A percentile compares a stretch with the other conserved stretches of the same genome.
These are phyloP conservation scores for Helianthus tuberosus DNA, from an alignment of 129 eudicot species.

Conservation along the genomic window DNA sequence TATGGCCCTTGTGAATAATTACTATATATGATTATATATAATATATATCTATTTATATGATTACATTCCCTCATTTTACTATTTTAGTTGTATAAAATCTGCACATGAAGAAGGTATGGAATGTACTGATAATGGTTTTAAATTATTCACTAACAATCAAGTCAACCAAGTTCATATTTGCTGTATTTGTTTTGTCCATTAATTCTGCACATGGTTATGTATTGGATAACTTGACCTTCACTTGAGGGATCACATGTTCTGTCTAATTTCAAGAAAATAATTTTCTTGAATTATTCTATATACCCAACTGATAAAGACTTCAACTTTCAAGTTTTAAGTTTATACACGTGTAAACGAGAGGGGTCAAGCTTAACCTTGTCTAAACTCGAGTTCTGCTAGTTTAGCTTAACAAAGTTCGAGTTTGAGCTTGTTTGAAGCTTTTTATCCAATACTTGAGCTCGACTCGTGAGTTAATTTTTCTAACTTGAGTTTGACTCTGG, in stretches of 20 bases:
- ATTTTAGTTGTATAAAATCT: slow-evolving; percentile 16
- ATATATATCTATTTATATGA: slow-evolving; percentile 24
- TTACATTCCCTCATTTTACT: slow-evolving; percentile 16
- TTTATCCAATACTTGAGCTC: no score
- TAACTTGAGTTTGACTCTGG: no score
- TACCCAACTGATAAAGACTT: slow-evolving; percentile 15
- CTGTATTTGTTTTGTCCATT: slow-evolving; percentile 37
- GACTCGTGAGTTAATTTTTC: no score
- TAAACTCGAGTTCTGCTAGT: no score
- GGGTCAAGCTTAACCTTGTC: no score
- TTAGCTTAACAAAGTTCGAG: no score
- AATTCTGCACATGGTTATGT: slow-evolving; percentile 50
- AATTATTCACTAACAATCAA: slow-evolving; percentile 29
- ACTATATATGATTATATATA: slow-evolving; percentile 19
- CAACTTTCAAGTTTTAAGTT: slow-evolving; percentile 5
- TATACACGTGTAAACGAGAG: neutral
- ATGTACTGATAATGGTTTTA: slow-evolving; percentile 12
- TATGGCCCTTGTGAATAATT: slow-evolving; percentile 65
- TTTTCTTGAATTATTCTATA: slow-evolving; percentile 25
- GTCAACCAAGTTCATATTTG: slow-evolving; percentile 47
- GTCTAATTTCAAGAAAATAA: slow-evolving; percentile 31
- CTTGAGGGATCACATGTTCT: slow-evolving; percentile 42
- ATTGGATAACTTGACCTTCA: slow-evolving; percentile 41
- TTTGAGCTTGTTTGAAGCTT: no score
- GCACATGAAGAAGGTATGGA: slow-evolving; percentile 47